Percentiles rank a stretch among this genome's conserved stretches.
phyloP scores from a whole-genome alignment of 2,329 filamentous ascomycete genomes.

The Colletotrichum plurivorum region DNA sequence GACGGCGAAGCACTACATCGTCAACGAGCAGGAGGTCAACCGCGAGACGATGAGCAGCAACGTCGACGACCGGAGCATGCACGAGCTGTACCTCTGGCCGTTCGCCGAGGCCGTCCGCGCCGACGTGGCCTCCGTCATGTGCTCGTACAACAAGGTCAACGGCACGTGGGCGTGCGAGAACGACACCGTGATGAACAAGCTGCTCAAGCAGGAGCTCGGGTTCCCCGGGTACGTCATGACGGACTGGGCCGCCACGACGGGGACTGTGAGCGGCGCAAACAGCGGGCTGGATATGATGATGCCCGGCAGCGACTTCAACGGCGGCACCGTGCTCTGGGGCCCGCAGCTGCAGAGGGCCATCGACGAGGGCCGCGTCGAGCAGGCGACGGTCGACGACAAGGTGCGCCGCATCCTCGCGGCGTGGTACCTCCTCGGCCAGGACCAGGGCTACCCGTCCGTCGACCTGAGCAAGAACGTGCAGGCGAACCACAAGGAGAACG shows the following conservation, averaged over 20 bases:
- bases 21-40: constrained; percentile 78
- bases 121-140: constrained; percentile 78
- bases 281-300: constrained; percentile 86
- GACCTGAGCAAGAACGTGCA: constrained; percentile 70
- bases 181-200: constrained; percentile 69
- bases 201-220: constrained; percentile 81
- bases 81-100: constrained; percentile 78
- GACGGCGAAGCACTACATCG: constrained; percentile 71
- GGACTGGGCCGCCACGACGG: constrained; percentile 85
- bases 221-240: constrained; percentile 73
- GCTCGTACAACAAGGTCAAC: constrained; percentile 81
- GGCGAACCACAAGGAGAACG: constrained; percentile 74
- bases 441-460: constrained; percentile 63
- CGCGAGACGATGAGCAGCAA: constrained; percentile 69
- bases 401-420: constrained; percentile 73
- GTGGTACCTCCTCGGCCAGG: constrained; percentile 72
- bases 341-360: constrained; percentile 66
- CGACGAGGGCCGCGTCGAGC: constrained; percentile 69
- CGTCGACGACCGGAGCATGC: constrained; percentile 75
- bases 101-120: constrained; percentile 78
- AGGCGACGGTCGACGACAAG: constrained; percentile 77
- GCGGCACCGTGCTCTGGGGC: constrained; percentile 66
- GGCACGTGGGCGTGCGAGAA: constrained; percentile 78
- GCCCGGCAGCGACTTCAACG: constrained; percentile 76
- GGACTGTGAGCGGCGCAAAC: constrained; percentile 75